Base-by-base conservation (phyloP, 1,284 basidiomycete species). In the Tranzscheliella williamsii region DNA sequence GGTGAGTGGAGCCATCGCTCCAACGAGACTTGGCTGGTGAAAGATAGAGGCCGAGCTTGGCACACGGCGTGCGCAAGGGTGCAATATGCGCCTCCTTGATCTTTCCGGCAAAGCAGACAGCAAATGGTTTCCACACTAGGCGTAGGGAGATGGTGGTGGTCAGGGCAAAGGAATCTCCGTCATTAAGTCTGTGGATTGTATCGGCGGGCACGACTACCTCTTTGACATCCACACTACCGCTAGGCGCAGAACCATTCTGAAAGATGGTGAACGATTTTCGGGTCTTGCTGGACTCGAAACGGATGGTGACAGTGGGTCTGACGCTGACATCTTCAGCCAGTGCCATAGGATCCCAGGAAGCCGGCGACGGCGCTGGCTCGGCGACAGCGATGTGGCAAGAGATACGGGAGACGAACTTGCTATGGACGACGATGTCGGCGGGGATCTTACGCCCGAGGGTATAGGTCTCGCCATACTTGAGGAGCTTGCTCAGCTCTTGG, bases 391-490 rank as follows among this genome's bases (percentile, higher is more conserved):
- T 45, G 38, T 50, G 49, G 22, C 56, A 63, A 7, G 58, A 61
- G 5, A 38, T 42, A 7, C 62, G 55, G 5, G 54, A 60, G 33
- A 71, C 63, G 13, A 58, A 64, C 45, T 71, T 71, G 56, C 58
- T 62, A 13, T 57, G 55, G 27, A 71, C 42, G 50, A 71, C 48
- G 18, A 71, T 58, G 45, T 68, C 61, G 21, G 68, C 68, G 17
- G 68, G 68, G 24, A 54, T 56, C 46, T 69, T 71, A 39, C 69
- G 55, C 15, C 69, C 69, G 34, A 71, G 39, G 29, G 41, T 47
- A 38, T 71, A 71, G n/a, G 55, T 45, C 26, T 54, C 38, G n/a
- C 60, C 61, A 20, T 54, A 66, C 38, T 66, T 69, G 57, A 71
- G 49, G 8, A 63, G 33, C 33, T 69, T 71, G 42, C 33, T 46